Percentiles rank a stretch among this genome's conserved stretches.
Conservation (phyloP, 345 rosid genomes). For the Luvunga scandens region DNA sequence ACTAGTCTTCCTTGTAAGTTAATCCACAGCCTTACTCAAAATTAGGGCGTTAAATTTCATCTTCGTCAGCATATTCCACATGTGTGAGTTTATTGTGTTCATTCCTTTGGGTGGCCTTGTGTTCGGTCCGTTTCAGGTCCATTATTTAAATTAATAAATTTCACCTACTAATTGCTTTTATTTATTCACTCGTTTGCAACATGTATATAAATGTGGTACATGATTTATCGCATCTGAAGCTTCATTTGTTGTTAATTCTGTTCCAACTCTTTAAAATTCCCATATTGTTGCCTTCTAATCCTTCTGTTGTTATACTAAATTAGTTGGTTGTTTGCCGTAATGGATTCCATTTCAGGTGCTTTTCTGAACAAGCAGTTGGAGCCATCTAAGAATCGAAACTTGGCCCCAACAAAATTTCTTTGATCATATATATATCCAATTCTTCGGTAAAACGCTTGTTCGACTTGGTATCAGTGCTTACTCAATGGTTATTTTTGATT, state of each 20-base stretch:
- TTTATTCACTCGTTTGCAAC: neutral
- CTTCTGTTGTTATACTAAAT: neutral
- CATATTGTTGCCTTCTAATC: neutral
- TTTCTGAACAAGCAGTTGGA: conserved; percentile 39
- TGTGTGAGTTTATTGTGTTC: no score
- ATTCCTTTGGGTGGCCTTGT: no score
- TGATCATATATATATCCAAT: neutral
- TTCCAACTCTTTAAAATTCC: neutral
- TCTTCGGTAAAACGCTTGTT: neutral
- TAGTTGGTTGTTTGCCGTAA: neutral
- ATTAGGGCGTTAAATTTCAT: no score
- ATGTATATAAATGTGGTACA: neutral
- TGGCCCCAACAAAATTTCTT: conserved; percentile 26
- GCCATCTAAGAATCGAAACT: conserved; percentile 23
- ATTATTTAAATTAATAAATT: no score
- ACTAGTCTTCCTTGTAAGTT: no score
- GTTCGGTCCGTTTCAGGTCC: no score
- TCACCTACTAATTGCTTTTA: no score
- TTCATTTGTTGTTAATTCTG: neutral
- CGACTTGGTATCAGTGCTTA: no score
- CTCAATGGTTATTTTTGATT: no score
- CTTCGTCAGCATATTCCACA: no score
- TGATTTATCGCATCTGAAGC: neutral
- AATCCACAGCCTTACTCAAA: no score
- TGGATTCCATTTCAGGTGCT: conserved; percentile 36